Conservation (phyloP, 2,329 filamentous ascomycete genomes). For the Plectosphaerella cucumerina region DNA sequence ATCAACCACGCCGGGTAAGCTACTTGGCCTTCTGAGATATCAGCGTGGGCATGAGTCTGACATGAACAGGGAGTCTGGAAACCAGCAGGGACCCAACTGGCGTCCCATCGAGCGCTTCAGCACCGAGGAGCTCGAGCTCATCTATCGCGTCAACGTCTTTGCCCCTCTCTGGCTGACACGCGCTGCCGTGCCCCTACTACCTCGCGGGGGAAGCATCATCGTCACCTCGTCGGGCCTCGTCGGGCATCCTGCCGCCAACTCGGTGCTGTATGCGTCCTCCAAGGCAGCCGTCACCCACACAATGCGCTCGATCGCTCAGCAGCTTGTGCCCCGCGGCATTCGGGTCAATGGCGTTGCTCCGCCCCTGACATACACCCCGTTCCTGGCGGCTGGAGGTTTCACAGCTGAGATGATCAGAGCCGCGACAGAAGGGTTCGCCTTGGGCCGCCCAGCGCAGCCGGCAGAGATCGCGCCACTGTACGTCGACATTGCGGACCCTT, state of each 20-base stretch:
- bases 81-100: not conserved
- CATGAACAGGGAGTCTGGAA: not conserved
- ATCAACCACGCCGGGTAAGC: constrained; percentile 7
- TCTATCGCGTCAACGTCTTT: constrained; percentile 6
- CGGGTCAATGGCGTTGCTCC: constrained; percentile 1
- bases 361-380: not conserved
- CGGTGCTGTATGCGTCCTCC: constrained; percentile 2
- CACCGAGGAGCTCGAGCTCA: constrained; percentile 1
- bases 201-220: constrained; percentile 3
- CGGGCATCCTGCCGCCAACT: not conserved
- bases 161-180: constrained; percentile 6
- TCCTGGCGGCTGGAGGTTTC: constrained; percentile 1
- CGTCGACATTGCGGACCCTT: constrained; percentile 3
- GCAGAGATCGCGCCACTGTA: constrained; percentile 4
- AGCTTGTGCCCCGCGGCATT: not conserved
- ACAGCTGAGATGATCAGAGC: not conserved
- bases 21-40: not conserved
- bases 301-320: not conserved
- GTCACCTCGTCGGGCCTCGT: not conserved
- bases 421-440: not conserved
- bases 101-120: not conserved
- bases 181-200: constrained; percentile 3
- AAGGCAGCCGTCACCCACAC: constrained; percentile 3
- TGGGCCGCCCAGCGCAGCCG: constrained; percentile 5
- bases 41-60: not conserved